phyloP scores from a whole-genome alignment of 768 basidiomycete species.

The Kwoniella bestiolae region DNA sequence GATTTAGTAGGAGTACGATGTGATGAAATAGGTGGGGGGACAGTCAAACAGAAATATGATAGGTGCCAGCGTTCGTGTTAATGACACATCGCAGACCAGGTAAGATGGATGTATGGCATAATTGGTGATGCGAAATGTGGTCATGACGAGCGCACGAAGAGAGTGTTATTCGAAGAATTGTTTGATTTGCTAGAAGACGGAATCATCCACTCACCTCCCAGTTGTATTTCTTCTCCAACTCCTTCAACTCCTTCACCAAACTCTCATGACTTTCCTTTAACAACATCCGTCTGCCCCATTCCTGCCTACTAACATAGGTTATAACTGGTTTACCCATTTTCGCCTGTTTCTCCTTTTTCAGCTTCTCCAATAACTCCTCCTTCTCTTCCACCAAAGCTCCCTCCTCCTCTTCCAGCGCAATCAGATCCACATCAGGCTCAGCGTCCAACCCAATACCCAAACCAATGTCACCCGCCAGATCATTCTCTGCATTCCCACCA shows the following conservation, averaged over 20 bases:
- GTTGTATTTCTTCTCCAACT: constrained; percentile 70
- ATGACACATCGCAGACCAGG: too few species aligned
- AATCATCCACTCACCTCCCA: constrained; percentile 64
- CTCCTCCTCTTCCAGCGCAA: constrained; percentile 43
- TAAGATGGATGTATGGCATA: too few species aligned
- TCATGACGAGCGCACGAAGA: too few species aligned
- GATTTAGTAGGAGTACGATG: neutral
- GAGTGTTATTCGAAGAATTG: neutral
- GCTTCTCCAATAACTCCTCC: constrained; percentile 29
- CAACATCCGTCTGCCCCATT: constrained; percentile 84
- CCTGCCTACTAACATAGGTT: constrained; percentile 88
- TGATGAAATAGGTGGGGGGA: neutral
- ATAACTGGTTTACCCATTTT: constrained; percentile 71
- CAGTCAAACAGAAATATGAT: too few species aligned
- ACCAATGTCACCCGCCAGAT: constrained; percentile 26
- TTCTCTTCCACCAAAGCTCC: constrained; percentile 56
- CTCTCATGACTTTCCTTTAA: constrained; percentile 74
- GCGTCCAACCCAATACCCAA: constrained; percentile 30
- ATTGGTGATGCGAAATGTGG: too few species aligned
- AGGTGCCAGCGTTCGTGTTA: too few species aligned
- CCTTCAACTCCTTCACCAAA: constrained; percentile 74
- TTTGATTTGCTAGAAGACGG: neutral
- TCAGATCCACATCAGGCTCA: constrained; percentile 35
- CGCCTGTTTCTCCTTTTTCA: constrained; percentile 52
- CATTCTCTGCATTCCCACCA: constrained; percentile 43